phyloP scores from a whole-genome alignment of 1,284 basidiomycete genomes.

The Sparassis latifolia region DNA sequence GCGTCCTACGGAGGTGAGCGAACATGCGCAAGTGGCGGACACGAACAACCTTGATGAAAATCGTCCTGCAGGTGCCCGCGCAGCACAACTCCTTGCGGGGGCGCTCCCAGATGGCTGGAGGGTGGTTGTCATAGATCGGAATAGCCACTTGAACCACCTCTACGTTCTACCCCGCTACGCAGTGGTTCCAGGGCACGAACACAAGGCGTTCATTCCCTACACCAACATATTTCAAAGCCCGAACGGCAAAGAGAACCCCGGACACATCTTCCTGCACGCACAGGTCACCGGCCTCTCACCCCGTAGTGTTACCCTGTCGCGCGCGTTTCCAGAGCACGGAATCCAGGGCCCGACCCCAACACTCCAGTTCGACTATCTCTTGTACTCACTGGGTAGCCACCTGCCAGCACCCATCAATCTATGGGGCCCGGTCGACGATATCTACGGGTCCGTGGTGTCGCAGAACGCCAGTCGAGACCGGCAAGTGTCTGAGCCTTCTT shows the following conservation, averaged over 20 bases:
- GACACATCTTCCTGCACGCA: conserved; percentile 35
- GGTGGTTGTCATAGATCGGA: conserved; percentile 67
- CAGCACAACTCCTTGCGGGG: conserved; percentile 50
- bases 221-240: conserved; percentile 33
- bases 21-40: too few relatives aligned
- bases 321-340: conserved; percentile 40
- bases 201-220: conserved; percentile 72
- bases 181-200: conserved; percentile 61
- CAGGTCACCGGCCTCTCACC: conserved; percentile 38
- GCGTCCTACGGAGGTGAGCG: conserved; percentile 48
- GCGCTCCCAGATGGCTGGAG: conserved; percentile 54
- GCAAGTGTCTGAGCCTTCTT: background rate
- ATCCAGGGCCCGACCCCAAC: conserved; percentile 19
- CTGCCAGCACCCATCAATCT: conserved; percentile 52
- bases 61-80: conserved; percentile 35
- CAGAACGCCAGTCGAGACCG: background rate
- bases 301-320: conserved; percentile 40
- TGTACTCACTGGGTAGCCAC: conserved; percentile 55
- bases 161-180: conserved; percentile 61
- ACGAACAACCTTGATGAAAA: too few relatives aligned
- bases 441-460: conserved; percentile 1
- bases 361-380: conserved; percentile 44
- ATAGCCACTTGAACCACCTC: conserved; percentile 38
- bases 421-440: conserved; percentile 32
- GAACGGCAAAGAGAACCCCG: conserved; percentile 2